Evolutionary conservation across 768 basidiomycete species (phyloP), one percentile per base, ranked within the genome.

Genomic region (Mycena floridula): DNA sequence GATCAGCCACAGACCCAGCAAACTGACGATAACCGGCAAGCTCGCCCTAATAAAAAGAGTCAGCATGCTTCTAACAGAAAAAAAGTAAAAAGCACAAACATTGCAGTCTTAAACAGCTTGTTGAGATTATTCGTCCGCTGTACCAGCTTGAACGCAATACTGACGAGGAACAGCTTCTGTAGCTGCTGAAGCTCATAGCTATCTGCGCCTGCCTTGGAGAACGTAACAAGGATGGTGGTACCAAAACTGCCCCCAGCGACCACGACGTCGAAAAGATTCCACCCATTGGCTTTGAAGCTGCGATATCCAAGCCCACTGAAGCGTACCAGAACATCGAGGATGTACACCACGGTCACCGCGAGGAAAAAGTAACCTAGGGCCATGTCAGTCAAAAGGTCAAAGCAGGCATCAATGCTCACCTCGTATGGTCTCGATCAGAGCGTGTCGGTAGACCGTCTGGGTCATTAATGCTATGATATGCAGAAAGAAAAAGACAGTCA

Each of bases 71-170:
- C 28, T 32, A 16, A 9, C 15, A 11, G 8, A 37, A 25, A 47
- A 25, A 21, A n/a, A 46, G 18, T 18, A 27, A 32, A 39, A 45
- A 11, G 20, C 24, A 73, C 92, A 41, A 70, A 95, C 91, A 89
- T 78, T 5, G 89, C 88, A 15, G 92, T 96, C 68, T 97, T 97
- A 77, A 97, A 97, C 15, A 98, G 71, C 66, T 94, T 90, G 56
- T 97, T 97, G 50, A 98, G 69, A 50, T 80, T 81, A 56, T 89
- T 82, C 48, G 84, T 85, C 32, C 87, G 76, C 56, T 97, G 90
- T 0, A 96, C 89, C 9, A 98, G 77, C 62, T 98, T 98, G 75
- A 97, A 85, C 0, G 90, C 83, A 47, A 97, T 90, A 54, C 84
- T 81, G 54, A 94, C 92, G 23, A 98, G 74, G 65, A 98, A 98